Conservation (phyloP, 192 early-diverging fungal genomes). For the Phlyctochytrium arcticum region DNA sequence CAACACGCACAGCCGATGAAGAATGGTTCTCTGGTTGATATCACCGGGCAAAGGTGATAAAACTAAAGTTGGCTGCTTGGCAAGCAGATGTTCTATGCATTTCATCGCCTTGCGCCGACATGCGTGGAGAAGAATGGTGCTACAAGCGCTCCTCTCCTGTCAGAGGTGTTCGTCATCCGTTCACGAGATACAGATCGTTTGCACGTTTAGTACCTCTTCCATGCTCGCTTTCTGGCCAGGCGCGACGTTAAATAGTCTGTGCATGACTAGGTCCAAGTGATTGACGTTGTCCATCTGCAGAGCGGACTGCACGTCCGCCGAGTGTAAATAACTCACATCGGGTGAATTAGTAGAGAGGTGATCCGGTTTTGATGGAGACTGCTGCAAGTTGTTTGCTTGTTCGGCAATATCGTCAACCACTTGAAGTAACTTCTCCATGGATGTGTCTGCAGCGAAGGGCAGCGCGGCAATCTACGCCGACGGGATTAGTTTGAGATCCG, state of each 20-base stretch:
- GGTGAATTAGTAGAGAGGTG: not conserved
- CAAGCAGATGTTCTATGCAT: conserved; percentile 12
- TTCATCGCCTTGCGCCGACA: conserved; percentile 5
- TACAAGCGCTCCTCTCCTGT: not conserved
- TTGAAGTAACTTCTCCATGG: conserved; percentile 17
- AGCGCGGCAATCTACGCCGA: not conserved
- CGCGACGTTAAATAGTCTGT: not conserved
- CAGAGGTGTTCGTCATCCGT: no score
- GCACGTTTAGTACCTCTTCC: conserved; percentile 10
- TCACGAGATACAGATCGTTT: no score
- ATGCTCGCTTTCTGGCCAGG: not conserved
- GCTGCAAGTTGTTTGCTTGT: conserved; percentile 11
- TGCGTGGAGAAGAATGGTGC: conserved; percentile 20
- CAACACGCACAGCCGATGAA: conserved; percentile 51
- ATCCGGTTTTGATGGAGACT: not conserved
- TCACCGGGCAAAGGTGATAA: conserved; percentile 28
- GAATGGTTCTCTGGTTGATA: conserved; percentile 56
- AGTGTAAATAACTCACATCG: conserved; percentile 5
- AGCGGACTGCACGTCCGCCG: conserved; percentile 4
- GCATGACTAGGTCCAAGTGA: conserved; percentile 6
- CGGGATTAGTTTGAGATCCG: not conserved
- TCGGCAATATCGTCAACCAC: conserved; percentile 11
- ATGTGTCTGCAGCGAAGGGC: conserved; percentile 19
- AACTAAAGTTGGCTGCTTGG: not conserved
- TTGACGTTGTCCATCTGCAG: conserved; percentile 8